Percentiles rank a stretch among this genome's conserved stretches.
Evolutionary conservation across 2,329 filamentous ascomycete species (phyloP).

Genomic region (Aspergillus pseudoviridinutans): DNA sequence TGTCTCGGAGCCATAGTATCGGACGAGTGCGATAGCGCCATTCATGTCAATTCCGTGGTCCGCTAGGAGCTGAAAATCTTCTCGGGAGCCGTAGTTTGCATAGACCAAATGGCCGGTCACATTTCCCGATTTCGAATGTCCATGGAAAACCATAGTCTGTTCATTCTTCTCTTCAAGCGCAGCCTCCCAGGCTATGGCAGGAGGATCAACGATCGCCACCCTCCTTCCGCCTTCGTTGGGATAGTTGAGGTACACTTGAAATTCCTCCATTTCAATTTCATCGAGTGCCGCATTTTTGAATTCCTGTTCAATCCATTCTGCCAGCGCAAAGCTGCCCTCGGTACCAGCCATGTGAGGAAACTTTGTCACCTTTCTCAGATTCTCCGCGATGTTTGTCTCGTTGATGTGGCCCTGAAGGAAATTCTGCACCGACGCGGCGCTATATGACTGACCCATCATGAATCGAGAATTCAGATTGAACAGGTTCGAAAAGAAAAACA

Average conservation of each 20-base stretch:
- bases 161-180: conserved; percentile 76
- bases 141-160: conserved; percentile 80
- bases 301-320: conserved; percentile 75
- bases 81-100: conserved; percentile 81
- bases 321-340: conserved; percentile 82
- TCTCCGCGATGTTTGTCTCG: conserved; percentile 63
- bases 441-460: conserved; percentile 67
- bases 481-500: conserved; percentile 80
- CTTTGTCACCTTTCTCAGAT: conserved; percentile 70
- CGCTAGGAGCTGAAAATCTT: conserved; percentile 72
- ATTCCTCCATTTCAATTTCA: conserved; percentile 70
- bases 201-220: conserved; percentile 72
- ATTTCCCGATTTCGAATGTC: conserved; percentile 80
- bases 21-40: conserved; percentile 79
- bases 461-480: conserved; percentile 66
- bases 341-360: conserved; percentile 94
- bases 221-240: conserved; percentile 71
- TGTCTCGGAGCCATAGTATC: conserved; percentile 69
- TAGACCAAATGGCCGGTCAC: conserved; percentile 85
- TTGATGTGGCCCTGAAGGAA: conserved; percentile 73
- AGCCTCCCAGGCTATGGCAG: conserved; percentile 71
- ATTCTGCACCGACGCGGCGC: conserved; percentile 74
- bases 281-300: conserved; percentile 73
- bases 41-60: conserved; percentile 69
- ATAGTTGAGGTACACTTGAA: conserved; percentile 89